phyloP scores from a whole-genome alignment of 768 basidiomycete species.

The Exidia glandulosa region DNA sequence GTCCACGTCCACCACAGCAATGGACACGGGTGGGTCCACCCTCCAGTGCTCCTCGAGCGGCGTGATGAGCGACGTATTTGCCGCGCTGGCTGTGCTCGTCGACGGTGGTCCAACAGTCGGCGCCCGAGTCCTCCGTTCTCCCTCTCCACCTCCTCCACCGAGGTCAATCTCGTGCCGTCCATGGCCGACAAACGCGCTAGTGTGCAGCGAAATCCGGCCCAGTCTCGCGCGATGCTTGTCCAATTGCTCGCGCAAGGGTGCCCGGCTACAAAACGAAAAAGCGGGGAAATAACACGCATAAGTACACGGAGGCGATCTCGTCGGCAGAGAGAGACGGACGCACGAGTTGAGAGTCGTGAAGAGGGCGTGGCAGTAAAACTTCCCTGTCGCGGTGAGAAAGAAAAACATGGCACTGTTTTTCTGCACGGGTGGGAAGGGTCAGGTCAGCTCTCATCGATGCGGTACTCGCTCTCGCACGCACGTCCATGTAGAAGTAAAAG shows the following conservation, averaged over 20 bases:
- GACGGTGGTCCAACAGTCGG: too few relatives aligned
- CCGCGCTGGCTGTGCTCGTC: too few relatives aligned
- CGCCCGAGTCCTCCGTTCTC: too few relatives aligned
- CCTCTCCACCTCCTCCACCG: too few relatives aligned
- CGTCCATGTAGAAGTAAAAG: not conserved
- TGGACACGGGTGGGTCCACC: too few relatives aligned
- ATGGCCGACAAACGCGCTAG: not conserved
- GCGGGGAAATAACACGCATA: too few relatives aligned
- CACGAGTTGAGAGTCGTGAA: not conserved
- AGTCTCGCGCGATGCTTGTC: not conserved
- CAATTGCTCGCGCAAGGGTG: not conserved
- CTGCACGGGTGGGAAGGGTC: not conserved
- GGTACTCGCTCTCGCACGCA: not conserved
- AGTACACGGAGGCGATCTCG: too few relatives aligned
- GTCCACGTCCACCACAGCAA: not conserved
- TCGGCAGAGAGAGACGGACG: not conserved
- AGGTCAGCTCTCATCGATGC: not conserved
- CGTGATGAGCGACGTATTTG: too few relatives aligned
- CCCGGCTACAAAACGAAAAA: not conserved
- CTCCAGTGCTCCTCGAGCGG: too few relatives aligned
- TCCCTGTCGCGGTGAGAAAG: not conserved
- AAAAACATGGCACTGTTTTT: not conserved
- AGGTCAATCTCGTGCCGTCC: too few relatives aligned
- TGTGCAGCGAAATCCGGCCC: not conserved
- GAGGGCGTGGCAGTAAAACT: not conserved